These are phyloP conservation scores for Epichloe elymi DNA, from an alignment of 2,329 filamentous ascomycete species.

Conservation along the genomic window DNA sequence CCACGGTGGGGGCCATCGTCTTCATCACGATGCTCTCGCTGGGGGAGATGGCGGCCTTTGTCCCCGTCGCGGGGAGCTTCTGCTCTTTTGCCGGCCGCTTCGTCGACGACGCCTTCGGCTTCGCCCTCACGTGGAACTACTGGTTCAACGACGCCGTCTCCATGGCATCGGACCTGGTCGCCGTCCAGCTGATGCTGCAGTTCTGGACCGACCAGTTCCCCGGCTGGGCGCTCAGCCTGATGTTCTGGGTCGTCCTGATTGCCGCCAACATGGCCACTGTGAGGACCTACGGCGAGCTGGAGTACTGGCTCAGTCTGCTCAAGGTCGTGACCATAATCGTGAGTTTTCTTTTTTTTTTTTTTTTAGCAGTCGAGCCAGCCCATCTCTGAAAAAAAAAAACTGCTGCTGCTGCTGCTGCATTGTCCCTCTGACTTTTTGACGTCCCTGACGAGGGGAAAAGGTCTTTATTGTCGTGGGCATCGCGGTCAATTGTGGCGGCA, in stretches of 20 bases:
- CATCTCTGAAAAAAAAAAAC: not conserved
- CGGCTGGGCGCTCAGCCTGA: conserved; percentile 48
- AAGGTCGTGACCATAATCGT: conserved; percentile 39
- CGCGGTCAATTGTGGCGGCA: conserved; percentile 38
- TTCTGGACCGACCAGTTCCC: conserved; percentile 53
- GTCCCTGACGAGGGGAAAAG: conserved; percentile 2
- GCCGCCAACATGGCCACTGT: conserved; percentile 23
- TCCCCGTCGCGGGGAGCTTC: conserved; percentile 37
- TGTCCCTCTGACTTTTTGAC: not conserved
- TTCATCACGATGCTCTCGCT: conserved; percentile 45
- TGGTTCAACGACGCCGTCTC: conserved; percentile 52
- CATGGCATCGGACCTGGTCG: conserved; percentile 44
- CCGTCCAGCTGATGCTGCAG: conserved; percentile 37
- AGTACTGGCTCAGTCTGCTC: conserved; percentile 43
- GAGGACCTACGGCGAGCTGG: conserved; percentile 27
- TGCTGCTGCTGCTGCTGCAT: too few species aligned
- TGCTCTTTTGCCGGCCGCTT: conserved; percentile 35
- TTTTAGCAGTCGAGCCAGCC: too few species aligned
- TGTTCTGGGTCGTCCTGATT: conserved; percentile 45
- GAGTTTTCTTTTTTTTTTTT: conserved; percentile 5
- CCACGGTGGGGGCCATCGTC: conserved; percentile 43
- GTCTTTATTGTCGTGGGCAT: conserved; percentile 52
- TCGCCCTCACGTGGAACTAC: conserved; percentile 45
- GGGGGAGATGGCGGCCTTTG: conserved; percentile 46
- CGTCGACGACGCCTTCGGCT: conserved; percentile 40